Conservation (phyloP, 2,329 filamentous ascomycete species). For the Ophidiomyces ophidiicola region DNA sequence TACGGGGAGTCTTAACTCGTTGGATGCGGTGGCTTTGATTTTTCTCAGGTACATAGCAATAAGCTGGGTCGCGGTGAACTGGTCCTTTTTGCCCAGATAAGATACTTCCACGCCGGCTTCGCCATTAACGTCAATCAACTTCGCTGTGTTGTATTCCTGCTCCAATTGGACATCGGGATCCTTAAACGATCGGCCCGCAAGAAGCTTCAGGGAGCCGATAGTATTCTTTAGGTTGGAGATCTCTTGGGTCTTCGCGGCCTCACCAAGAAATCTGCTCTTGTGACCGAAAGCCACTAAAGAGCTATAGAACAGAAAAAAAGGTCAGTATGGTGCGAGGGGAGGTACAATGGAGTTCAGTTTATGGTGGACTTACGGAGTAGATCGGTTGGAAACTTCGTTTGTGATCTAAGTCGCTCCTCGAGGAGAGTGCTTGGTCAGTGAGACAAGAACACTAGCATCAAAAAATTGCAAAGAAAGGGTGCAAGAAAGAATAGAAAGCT, state of each 20-base stretch:
- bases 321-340: conserved; percentile 1
- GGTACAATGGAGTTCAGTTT: no score
- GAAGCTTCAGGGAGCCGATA: conserved; percentile 79
- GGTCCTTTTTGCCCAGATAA: conserved; percentile 90
- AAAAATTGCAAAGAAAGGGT: conserved; percentile 11
- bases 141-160: conserved; percentile 77
- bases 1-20: conserved; percentile 81
- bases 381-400: conserved; percentile 98
- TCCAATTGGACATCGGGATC: conserved; percentile 91
- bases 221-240: conserved; percentile 99
- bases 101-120: conserved; percentile 88
- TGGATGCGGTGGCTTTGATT: conserved; percentile 75
- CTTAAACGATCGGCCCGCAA: conserved; percentile 71
- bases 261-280: conserved; percentile 86
- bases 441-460: conserved; percentile 15
- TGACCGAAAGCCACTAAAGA: conserved; percentile 90
- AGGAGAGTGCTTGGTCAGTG: conserved; percentile 17
- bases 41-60: conserved; percentile 92
- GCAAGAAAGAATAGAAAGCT: not conserved
- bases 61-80: conserved; percentile 88
- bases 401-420: conserved; percentile 55
- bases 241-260: conserved; percentile 95
- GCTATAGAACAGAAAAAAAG: conserved; percentile 35
- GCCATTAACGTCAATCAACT: conserved; percentile 79
- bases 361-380: conserved; percentile 78